Conservation (phyloP, 352 stramenopile genomes). For the Globisporangium carolinianum region DNA sequence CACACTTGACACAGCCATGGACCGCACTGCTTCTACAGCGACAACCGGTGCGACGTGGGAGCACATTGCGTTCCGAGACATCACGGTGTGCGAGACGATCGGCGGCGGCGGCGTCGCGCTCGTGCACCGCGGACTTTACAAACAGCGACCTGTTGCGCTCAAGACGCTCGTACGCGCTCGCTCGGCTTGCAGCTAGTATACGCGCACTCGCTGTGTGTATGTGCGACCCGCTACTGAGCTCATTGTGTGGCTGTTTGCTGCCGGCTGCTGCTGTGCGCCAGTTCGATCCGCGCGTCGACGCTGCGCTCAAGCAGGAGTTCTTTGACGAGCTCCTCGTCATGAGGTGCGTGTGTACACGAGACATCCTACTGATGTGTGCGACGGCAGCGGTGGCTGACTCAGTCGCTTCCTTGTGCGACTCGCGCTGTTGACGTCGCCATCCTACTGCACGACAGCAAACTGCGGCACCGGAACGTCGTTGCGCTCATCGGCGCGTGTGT, state of each 20-base stretch:
- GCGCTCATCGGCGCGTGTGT: conserved; percentile 65
- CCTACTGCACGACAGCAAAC: conserved; percentile 20
- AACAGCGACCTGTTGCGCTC: conserved; percentile 64
- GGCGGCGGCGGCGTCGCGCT: conserved; percentile 86
- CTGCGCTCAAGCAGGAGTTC: conserved; percentile 85
- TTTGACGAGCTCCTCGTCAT: conserved; percentile 92
- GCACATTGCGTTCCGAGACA: conserved; percentile 70
- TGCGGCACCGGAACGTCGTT: conserved; percentile 73
- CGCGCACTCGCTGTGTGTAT: not conserved
- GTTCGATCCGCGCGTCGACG: conserved; percentile 85
- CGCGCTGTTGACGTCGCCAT: not conserved
- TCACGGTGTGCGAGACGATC: conserved; percentile 80
- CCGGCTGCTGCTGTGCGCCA: conserved; percentile 10
- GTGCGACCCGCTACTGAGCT: not conserved
- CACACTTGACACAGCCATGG: too few species aligned
- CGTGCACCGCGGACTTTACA: conserved; percentile 82
- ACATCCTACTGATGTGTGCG: too few species aligned
- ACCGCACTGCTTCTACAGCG: not conserved
- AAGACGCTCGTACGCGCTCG: conserved; percentile 72
- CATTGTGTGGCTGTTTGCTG: not conserved
- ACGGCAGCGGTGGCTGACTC: too few species aligned
- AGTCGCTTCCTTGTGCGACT: too few species aligned
- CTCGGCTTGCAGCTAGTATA: too few species aligned
- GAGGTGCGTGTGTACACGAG: conserved; percentile 30
- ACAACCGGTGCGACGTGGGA: conserved; percentile 31